These are phyloP conservation scores for Kazachstania taianensis DNA, from an alignment of 805 yeast species.

Conservation along the genomic window DNA sequence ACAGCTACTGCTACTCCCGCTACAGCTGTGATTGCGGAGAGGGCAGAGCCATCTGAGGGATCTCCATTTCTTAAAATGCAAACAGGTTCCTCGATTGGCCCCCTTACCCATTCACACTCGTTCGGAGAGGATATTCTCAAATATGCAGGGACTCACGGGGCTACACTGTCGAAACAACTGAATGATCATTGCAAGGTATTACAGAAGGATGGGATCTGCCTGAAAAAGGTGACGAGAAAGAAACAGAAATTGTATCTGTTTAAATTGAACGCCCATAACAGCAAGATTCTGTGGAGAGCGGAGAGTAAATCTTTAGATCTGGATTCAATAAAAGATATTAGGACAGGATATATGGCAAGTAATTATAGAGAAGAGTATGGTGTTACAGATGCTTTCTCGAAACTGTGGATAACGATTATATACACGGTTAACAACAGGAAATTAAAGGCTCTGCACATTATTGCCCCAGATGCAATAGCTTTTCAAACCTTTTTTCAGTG, in stretches of 20 bases:
- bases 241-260: conserved; percentile 20
- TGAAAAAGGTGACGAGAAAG: conserved; percentile 25
- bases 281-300: conserved; percentile 23
- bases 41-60: too few relatives aligned
- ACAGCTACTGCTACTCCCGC: too few relatives aligned
- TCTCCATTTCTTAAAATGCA: not conserved
- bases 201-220: conserved; percentile 13
- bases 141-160: conserved; percentile 5
- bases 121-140: conserved; percentile 10
- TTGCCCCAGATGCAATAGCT: conserved; percentile 46
- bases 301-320: conserved; percentile 22
- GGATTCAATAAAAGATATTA: conserved; percentile 27
- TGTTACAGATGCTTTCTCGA: conserved; percentile 52
- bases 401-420: conserved; percentile 72
- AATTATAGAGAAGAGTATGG: conserved; percentile 82
- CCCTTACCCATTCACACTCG: conserved; percentile 18
- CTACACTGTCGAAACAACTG: conserved; percentile 7
- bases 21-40: too few relatives aligned
- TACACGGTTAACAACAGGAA: conserved; percentile 55
- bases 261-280: conserved; percentile 13
- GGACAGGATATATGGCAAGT: conserved; percentile 58
- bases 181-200: conserved; percentile 7
- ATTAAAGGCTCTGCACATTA: conserved; percentile 68
- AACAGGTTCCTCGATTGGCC: conserved; percentile 10
- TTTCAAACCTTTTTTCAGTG: conserved; percentile 48